Evolutionary conservation across 805 yeast genomes (phyloP), one percentile per base, ranked within the genome.

Genomic region (Zygotorulaspora sp.): DNA sequence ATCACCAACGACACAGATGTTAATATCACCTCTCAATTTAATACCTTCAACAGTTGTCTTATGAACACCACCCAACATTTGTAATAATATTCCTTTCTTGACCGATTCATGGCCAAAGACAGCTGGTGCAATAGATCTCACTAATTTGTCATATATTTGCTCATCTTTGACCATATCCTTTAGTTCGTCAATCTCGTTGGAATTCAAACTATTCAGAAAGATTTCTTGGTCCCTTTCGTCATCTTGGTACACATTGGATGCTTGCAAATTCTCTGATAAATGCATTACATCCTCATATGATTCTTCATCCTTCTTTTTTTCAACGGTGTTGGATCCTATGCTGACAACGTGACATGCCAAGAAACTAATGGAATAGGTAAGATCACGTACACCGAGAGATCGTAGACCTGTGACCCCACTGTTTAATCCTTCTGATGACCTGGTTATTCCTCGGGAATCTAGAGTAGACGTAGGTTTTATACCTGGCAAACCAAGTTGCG

Each of bases 1-100:
- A 61, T 90, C 98, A 33, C 98, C 98, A 36, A 90, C 97, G 47
- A 90, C 74, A 70, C 98, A 90, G 30, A 90, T 82, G 59, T 90
- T 90, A 56, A 90, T 90, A 60, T 90, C 98, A 51, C 98, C 98
- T 71, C 98, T 80, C 46, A 90, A 71, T 52, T 88, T 82, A 50
- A 90, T 90, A 18, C 97, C 97, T 61, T 90, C 98, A 11, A 86
- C 77, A 0, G 98, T 90, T 40, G 76, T 71, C 61, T 90, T 90
- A 65, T 90, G 98, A 31, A 90, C 97, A 57, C 98, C 98, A 33
- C 97, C 95, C 50, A 90, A 70, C 55, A 90, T 67, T 66, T 90
- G 97, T 37, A 90, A 67, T 30, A 90, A 66, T 15, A 92, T 72
- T 29, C 97, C 98, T 64, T 90, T 92, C 60, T 92, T 90, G 43